Evolutionary conservation across 2,329 filamentous ascomycete species (phyloP), one percentile per base, ranked within the genome.

Genomic region (Fusarium subtropicale): DNA sequence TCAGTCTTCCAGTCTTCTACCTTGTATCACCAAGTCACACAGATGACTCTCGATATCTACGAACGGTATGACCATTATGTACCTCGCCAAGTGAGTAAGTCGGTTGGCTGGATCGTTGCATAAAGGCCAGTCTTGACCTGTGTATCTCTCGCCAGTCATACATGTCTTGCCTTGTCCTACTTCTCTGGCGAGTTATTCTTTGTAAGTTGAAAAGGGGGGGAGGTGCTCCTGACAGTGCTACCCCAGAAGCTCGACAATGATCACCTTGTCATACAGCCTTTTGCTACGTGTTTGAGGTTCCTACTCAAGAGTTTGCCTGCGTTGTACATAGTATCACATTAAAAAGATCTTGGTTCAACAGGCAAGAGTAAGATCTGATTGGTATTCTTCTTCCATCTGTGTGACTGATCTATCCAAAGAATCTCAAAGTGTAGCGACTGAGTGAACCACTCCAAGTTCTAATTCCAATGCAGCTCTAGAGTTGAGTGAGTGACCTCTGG

Each of bases 291-390:
- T 39, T 4, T 13, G 3, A 20, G n/a, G 6, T 12, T 39, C 3
- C 36, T n/a, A 10, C 1, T 11, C n/a, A 5, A 7, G 16, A 7
- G 4, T 11, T 39, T 2, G 7, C 20, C 3, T 13, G 6, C 13
- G 11, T 4, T 7, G 7, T 7, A 39, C n/a, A 39, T 12, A 20
- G 36, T 39, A 7, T 12, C 11, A 39, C n/a, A 13, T 38, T 1
- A 3, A 3, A 38, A 38, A 3, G 11, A 11, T 20, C 10, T 13
- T 39, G 5, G 6, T 39, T 13, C 36, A 20, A 39, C 11, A 12
- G 6, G 11, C 5, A n/a, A 39, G 11, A 39, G 11, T 20, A 20
- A 39, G 13, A 13, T 13, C 11, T 11, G n/a, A 3, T 20, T 20
- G n/a, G 36, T 7, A 5, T 4, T 13, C 4, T 9, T 18, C 13